Conservation (phyloP, 2,329 filamentous ascomycete species). For the Coniochaeta sp. region DNA sequence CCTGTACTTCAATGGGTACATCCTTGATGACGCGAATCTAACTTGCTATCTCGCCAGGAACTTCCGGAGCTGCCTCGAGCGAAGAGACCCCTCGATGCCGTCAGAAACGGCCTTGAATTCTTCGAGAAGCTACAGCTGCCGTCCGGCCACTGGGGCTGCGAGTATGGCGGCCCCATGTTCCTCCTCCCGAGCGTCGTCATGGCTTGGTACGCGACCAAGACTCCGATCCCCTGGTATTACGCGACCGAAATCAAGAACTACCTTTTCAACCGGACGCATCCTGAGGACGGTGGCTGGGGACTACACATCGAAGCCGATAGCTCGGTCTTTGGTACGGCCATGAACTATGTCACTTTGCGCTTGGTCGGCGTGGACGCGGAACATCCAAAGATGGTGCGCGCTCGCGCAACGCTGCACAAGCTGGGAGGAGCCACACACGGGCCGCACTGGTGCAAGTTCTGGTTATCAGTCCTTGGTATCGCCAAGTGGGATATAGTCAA, state of each 20-base stretch:
- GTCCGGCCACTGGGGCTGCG: constrained; percentile 91
- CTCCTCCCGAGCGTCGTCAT: constrained; percentile 79
- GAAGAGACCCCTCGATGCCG: constrained; percentile 66
- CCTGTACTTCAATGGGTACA: not conserved
- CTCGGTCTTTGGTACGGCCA: constrained; percentile 78
- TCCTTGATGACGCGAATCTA: not conserved
- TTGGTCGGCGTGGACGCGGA: constrained; percentile 78
- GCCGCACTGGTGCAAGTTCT: constrained; percentile 97
- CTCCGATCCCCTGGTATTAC: constrained; percentile 71
- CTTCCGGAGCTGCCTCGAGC: constrained; percentile 65
- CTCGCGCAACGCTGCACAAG: constrained; percentile 72
- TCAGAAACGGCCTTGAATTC: constrained; percentile 77
- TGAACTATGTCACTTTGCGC: constrained; percentile 81
- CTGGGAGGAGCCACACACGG: constrained; percentile 76
- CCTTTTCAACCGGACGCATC: constrained; percentile 75
- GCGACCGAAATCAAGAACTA: constrained; percentile 90
- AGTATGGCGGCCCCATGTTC: constrained; percentile 98
- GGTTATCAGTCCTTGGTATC: constrained; percentile 78
- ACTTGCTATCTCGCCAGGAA: constrained; percentile 39
- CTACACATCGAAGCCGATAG: constrained; percentile 92
- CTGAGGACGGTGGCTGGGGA: constrained; percentile 92
- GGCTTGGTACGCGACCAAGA: constrained; percentile 83
- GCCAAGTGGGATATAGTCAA: constrained; percentile 90
- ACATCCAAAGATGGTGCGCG: constrained; percentile 78
- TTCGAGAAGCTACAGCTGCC: constrained; percentile 84